Conservation (phyloP, 306 rosid species). For the Gastrolobium bilobum region DNA sequence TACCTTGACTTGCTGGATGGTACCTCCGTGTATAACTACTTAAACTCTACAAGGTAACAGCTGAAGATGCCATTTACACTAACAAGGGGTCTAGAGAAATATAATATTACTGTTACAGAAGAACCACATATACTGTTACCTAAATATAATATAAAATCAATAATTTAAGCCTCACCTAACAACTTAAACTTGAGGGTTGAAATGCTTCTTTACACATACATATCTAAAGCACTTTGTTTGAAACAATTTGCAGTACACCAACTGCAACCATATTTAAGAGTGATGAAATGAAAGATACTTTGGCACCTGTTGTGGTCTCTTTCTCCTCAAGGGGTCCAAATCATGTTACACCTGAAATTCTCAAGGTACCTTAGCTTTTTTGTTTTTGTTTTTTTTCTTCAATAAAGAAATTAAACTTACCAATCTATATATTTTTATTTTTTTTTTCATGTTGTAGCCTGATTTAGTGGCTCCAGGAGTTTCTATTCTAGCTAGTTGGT, state of each 20-base stretch:
- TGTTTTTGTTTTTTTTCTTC: neutral
- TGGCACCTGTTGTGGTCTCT: constrained; percentile 49
- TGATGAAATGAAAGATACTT: neutral
- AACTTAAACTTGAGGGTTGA: too few relatives aligned
- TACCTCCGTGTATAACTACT: neutral
- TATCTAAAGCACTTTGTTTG: neutral
- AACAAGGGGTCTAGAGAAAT: neutral
- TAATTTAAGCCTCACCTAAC: too few relatives aligned
- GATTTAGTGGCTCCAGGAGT: constrained; percentile 59
- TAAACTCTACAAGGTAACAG: constrained; percentile 44
- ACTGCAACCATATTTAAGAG: constrained; percentile 54
- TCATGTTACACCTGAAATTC: constrained; percentile 44
- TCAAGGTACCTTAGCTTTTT: constrained; percentile 48
- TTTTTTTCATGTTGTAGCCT: constrained; percentile 23
- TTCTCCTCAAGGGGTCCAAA: constrained; percentile 62
- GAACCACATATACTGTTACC: too few relatives aligned
- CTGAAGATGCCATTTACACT: neutral
- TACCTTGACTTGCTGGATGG: constrained; percentile 4
- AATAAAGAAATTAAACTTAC: too few relatives aligned
- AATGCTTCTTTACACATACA: too few relatives aligned
- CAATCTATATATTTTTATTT: too few relatives aligned
- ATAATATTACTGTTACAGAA: too few relatives aligned
- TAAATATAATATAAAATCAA: too few relatives aligned
- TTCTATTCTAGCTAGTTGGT: constrained; percentile 59
- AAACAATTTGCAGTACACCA: constrained; percentile 29